These are phyloP conservation scores for Leishmania tarentolae DNA, from an alignment of 208 protist genomes.

Conservation along the genomic window DNA sequence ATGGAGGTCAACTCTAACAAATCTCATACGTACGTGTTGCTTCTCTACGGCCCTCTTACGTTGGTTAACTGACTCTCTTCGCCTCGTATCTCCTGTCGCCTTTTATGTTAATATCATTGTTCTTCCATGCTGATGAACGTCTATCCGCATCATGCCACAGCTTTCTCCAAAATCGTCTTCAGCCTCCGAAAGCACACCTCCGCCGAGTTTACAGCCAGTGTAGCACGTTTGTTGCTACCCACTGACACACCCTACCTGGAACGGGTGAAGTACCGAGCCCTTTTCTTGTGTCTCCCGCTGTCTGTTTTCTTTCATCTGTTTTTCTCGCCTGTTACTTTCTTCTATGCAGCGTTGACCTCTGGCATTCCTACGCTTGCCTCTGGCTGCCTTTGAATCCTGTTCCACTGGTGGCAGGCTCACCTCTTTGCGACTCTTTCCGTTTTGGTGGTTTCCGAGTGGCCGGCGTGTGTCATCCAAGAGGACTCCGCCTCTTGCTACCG, in stretches of 20 bases:
- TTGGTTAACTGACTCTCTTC: neutral
- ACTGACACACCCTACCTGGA: neutral
- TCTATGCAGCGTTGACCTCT: neutral
- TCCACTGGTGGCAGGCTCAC: neutral
- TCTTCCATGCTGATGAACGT: neutral
- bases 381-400: neutral
- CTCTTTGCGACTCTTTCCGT: neutral
- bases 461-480: neutral
- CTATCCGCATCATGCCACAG: neutral
- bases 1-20: neutral
- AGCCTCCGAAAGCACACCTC: neutral
- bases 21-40: neutral
- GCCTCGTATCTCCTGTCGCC: neutral
- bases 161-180: neutral
- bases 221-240: neutral
- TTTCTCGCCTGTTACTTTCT: neutral
- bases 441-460: neutral
- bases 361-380: neutral
- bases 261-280: neutral
- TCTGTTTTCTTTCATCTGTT: neutral
- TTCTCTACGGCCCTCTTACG: neutral
- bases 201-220: neutral
- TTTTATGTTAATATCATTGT: neutral
- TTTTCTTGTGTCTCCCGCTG: neutral
- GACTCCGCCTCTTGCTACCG: neutral